Conservation (phyloP, 768 basidiomycete genomes). For the Infundibulicybe gibba region DNA sequence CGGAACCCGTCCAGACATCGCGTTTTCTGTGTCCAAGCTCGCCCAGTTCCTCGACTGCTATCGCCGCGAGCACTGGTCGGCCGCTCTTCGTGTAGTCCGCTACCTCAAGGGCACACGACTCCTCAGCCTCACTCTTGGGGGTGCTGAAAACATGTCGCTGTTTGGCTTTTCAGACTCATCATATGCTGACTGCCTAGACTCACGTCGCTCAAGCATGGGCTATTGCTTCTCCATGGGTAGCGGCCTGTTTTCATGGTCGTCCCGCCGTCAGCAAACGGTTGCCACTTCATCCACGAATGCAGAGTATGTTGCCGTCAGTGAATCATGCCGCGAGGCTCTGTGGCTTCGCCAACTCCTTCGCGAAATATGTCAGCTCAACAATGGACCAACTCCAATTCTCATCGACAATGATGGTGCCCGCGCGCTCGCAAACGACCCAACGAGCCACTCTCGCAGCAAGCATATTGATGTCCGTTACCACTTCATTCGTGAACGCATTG, state of each 20-base stretch:
- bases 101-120: constrained; percentile 9
- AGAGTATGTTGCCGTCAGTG: neutral
- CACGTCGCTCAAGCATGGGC: constrained; percentile 19
- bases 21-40: constrained; percentile 3
- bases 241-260: constrained; percentile 30
- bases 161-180: constrained; percentile 10
- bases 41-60: constrained; percentile 3
- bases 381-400: neutral
- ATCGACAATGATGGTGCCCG: neutral
- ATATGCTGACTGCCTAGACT: constrained; percentile 9
- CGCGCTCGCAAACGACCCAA: neutral
- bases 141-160: neutral
- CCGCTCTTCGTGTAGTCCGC: constrained; percentile 3
- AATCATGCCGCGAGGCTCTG: neutral
- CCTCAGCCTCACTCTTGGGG: constrained; percentile 6
- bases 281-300: constrained; percentile 7
- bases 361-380: neutral
- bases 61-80: neutral
- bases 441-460: neutral
- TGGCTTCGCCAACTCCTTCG: neutral
- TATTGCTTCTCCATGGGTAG: constrained; percentile 27
- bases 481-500: neutral
- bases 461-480: neutral
- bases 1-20: constrained; percentile 6
- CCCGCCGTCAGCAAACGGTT: constrained; percentile 26